These are phyloP conservation scores for Hsuehochloa calcarea DNA, from an alignment of 176 grass and related monocot species.

Conservation along the genomic window DNA sequence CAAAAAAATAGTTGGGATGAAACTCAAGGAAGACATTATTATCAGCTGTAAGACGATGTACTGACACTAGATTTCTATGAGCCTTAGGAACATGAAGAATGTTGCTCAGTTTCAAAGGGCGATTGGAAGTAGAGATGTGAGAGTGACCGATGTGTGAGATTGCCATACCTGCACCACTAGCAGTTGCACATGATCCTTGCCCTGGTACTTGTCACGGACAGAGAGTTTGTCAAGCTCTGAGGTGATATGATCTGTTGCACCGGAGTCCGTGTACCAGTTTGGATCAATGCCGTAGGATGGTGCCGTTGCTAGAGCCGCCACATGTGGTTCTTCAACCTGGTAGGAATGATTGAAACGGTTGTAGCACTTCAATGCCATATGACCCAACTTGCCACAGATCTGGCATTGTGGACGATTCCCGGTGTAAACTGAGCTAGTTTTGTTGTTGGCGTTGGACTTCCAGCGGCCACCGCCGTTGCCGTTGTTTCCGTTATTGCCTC, in stretches of 20 bases:
- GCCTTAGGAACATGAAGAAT: too few relatives aligned
- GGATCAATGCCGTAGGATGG: background rate
- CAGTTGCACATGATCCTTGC: background rate
- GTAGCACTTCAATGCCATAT: background rate
- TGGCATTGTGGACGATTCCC: background rate
- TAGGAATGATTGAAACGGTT: background rate
- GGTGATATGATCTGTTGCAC: background rate
- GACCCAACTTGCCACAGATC: background rate
- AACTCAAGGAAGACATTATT: too few relatives aligned
- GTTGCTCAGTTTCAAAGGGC: too few relatives aligned
- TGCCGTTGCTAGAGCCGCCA: rapidly evolving
- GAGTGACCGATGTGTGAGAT: background rate
- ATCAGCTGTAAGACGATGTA: too few relatives aligned
- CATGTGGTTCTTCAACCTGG: background rate
- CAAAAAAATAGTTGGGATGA: too few relatives aligned
- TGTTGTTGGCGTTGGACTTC: background rate
- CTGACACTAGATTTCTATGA: too few relatives aligned
- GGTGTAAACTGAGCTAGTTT: rapidly evolving
- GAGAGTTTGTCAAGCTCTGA: rapidly evolving
- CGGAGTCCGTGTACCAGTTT: background rate
- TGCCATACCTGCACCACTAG: background rate
- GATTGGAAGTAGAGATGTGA: background rate
- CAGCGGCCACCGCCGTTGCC: too few relatives aligned
- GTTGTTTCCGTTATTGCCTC: rapidly evolving
- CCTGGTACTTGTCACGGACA: background rate